Percentiles rank a stretch among this genome's conserved stretches.
Evolutionary conservation across 305 asterid genomes (phyloP).

Genomic region (Fraxinus nigra): DNA sequence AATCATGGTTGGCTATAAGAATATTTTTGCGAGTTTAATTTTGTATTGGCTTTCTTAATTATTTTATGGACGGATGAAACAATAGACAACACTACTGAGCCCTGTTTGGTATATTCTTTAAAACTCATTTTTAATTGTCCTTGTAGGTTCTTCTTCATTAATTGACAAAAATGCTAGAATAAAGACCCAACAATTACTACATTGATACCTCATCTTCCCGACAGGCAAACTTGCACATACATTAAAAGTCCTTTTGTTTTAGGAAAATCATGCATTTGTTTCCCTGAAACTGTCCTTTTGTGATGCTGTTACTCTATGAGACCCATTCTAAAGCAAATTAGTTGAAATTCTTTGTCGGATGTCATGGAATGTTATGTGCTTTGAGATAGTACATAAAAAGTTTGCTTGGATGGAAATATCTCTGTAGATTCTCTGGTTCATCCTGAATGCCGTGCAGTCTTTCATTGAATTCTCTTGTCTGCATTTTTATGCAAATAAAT

Average conservation of each 20-base stretch:
- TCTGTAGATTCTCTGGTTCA: constrained; percentile 2
- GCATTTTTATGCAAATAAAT: neutral
- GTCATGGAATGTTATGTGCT: constrained; percentile 7
- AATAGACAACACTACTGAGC: neutral
- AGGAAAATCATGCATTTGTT: constrained; percentile 7
- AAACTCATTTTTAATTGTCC: constrained; percentile 1
- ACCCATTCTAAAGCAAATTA: neutral
- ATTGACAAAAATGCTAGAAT: constrained; percentile 3
- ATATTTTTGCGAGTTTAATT: constrained; percentile 5
- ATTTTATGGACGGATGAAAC: constrained; percentile 9
- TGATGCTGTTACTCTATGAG: constrained; percentile 10
- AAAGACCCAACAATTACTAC: constrained; percentile 7
- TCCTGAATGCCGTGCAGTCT: constrained; percentile 3
- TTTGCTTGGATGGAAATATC: constrained; percentile 3
- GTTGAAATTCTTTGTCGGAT: neutral
- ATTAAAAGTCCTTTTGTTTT: neutral
- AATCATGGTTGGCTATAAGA: constrained; percentile 22
- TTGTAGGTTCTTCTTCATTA: constrained; percentile 8
- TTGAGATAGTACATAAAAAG: neutral
- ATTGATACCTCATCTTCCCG: neutral
- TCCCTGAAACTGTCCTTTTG: neutral
- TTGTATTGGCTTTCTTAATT: constrained; percentile 1
- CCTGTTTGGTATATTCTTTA: neutral
- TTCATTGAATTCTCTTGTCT: neutral
- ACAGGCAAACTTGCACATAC: constrained; percentile 2